These are phyloP conservation scores for Aureobasidium mangrovei DNA, from an alignment of 2,329 filamentous ascomycete species.

Conservation along the genomic window DNA sequence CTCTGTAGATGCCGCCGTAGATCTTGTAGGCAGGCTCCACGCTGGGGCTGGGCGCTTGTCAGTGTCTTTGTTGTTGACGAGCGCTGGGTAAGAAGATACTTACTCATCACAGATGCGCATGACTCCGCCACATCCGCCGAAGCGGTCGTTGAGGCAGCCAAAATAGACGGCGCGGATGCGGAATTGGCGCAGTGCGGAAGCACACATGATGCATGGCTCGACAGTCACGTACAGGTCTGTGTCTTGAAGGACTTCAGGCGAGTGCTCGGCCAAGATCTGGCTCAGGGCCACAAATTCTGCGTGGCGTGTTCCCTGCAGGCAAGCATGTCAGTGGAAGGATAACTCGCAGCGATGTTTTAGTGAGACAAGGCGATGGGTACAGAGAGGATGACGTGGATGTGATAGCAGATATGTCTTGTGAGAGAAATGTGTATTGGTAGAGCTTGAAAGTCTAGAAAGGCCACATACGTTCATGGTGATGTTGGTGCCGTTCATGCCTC, in stretches of 20 bases:
- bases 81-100: conserved; percentile 20
- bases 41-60: conserved; percentile 39
- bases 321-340: not conserved
- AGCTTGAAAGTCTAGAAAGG: not conserved
- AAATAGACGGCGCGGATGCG: conserved; percentile 86
- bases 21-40: conserved; percentile 74
- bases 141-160: conserved; percentile 91
- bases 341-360: too few species aligned
- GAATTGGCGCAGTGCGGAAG: conserved; percentile 81
- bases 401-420: not conserved
- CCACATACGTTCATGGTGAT: conserved; percentile 57
- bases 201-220: conserved; percentile 98
- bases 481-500: conserved; percentile 96
- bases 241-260: conserved; percentile 59
- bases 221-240: conserved; percentile 91
- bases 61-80: not conserved
- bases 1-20: conserved; percentile 77
- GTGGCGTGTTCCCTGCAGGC: conserved; percentile 72
- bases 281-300: conserved; percentile 87
- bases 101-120: conserved; percentile 72
- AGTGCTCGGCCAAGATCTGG: conserved; percentile 54
- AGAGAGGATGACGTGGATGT: not conserved
- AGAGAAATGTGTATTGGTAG: not conserved
- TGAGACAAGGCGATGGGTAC: not conserved
- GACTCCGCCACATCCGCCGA: conserved; percentile 91